Percentiles rank a stretch among this genome's conserved stretches.
phyloP scores from a whole-genome alignment of 345 rosid genomes.

The Hibiscus tridactylites region DNA sequence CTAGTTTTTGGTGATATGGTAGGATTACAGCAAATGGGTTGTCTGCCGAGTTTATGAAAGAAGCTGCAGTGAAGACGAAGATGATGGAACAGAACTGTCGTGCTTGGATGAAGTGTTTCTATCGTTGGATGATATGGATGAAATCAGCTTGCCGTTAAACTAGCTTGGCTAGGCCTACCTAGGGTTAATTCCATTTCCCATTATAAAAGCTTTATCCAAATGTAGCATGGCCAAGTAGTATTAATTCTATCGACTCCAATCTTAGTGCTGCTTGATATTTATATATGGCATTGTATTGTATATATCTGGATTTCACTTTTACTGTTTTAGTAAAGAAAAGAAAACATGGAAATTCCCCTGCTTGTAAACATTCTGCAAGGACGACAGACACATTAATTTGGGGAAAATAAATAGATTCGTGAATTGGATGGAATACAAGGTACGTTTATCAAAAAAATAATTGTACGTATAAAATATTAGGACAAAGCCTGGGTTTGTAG shows the following conservation, averaged over 20 bases:
- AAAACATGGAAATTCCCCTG: neutral
- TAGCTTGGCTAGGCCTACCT: slow-evolving; percentile 2
- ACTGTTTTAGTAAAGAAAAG: neutral
- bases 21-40: slow-evolving; percentile 88
- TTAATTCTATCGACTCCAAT: too few relatives aligned
- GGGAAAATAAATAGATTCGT: too few relatives aligned
- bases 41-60: slow-evolving; percentile 78
- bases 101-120: slow-evolving; percentile 91
- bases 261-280: too few relatives aligned
- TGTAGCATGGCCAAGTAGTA: slow-evolving; percentile 3
- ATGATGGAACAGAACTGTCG: slow-evolving; percentile 61
- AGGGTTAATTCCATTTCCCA: slow-evolving; percentile 3
- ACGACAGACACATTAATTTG: neutral
- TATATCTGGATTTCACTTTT: neutral
- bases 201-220: slow-evolving; percentile 6
- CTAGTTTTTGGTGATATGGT: slow-evolving; percentile 10
- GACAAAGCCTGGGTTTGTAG: neutral
- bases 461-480: neutral
- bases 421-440: too few relatives aligned
- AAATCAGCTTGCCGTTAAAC: slow-evolving; percentile 69
- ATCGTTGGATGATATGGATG: slow-evolving; percentile 89
- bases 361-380: neutral
- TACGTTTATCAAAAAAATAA: neutral
- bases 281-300: neutral
- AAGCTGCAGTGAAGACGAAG: slow-evolving; percentile 27